Evolutionary conservation across 2,329 filamentous ascomycete genomes (phyloP), one percentile per base, ranked within the genome.

Genomic region (Botrytis aclada): DNA sequence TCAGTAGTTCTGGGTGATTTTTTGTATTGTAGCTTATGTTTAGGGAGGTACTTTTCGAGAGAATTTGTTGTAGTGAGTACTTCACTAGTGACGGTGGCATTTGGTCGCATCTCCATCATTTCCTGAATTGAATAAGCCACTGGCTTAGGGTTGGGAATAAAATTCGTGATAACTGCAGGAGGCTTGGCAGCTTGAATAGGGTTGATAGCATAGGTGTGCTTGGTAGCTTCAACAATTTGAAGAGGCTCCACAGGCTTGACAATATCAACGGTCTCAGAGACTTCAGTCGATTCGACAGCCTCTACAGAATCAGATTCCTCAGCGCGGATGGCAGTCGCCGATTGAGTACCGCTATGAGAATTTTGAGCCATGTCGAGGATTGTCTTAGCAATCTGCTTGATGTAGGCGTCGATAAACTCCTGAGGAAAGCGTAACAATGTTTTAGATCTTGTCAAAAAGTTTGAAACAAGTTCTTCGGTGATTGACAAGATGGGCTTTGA

Each of bases 341-440:
- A 41, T 25, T 37, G 16, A 34, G 25, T 32, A 56, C 20, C 32
- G 16, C 51, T 41, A 14, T 51, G 63, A 25, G 34, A 61, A 74
- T 73, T 70, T 25, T 74, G 62, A 9, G 72, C 63, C 43, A 66
- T 66, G 7, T 72, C 66, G n/a, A 66, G 66, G 56, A 74, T 61
- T n/a, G 70, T 71, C 9, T 65, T 66, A 16, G 71, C 60, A 5
- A 70, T 74, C n/a, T 45, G 37, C 29, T 69, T 47, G 29, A 74
- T 69, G 14, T 72, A 64, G 56, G 41, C 56, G 22, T 45, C 61
- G 41, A 56, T 32, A 60, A 61, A 32, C 29, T 60, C 60, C n/a
- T 37, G 39, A 22, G 67, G 72, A 6, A 73, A 60, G 22, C 22
- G 56, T n/a, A 39, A n/a, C 7, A 71, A 66, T 20, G 67, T 73